phyloP scores from a whole-genome alignment of 768 basidiomycete species.

The Pisolithus marmoratus region DNA sequence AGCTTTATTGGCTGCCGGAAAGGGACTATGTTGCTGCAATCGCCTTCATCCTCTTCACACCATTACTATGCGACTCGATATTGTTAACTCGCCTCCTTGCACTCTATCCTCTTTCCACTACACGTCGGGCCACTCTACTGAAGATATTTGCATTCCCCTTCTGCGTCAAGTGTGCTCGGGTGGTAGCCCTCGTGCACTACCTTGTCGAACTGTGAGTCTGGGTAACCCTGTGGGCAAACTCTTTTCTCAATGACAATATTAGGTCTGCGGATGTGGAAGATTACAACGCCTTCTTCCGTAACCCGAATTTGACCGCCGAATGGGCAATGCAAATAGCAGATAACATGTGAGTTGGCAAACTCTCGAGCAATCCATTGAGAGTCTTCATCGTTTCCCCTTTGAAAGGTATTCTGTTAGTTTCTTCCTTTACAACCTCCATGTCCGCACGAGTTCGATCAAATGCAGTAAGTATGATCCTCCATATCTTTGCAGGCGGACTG shows the following conservation, averaged over 20 bases:
- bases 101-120: constrained; percentile 25
- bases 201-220: neutral
- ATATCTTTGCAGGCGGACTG: neutral
- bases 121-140: constrained; percentile 9
- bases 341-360: constrained; percentile 22
- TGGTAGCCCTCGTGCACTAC: constrained; percentile 13
- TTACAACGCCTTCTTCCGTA: neutral
- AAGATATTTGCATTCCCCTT: constrained; percentile 25
- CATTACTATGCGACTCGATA: constrained; percentile 33
- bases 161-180: constrained; percentile 26
- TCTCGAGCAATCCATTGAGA: no score
- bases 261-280: no score
- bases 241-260: neutral
- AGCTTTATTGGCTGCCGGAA: constrained; percentile 10
- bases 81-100: constrained; percentile 32
- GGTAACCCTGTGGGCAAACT: neutral
- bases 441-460: neutral
- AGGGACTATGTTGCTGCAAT: constrained; percentile 15
- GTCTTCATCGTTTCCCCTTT: neutral
- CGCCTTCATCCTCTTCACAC: constrained; percentile 22
- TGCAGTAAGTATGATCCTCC: neutral
- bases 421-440: constrained; percentile 22
- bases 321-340: constrained; percentile 32
- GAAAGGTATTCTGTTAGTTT: constrained; percentile 21
- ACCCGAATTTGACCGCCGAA: constrained; percentile 19